A percentile compares a stretch with the other conserved stretches of the same genome.
These are phyloP conservation scores for Trypanosoma avium DNA, from an alignment of 208 protist genomes.

Conservation along the genomic window DNA sequence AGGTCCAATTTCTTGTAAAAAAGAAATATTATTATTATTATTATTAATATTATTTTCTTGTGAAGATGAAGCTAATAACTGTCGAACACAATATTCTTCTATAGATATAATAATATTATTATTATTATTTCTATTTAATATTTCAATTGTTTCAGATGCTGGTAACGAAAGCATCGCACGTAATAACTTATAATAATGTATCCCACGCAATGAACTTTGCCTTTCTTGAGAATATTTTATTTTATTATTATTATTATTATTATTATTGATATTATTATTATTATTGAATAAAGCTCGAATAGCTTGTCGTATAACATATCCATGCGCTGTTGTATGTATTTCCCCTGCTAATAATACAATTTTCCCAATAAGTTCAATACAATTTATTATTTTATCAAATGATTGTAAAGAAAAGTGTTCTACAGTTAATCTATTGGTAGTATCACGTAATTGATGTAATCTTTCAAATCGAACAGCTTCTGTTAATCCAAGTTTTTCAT, in stretches of 20 bases:
- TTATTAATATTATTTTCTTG: too few relatives aligned
- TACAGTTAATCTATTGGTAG: constrained; percentile 12
- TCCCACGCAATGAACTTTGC: neutral
- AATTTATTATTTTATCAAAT: constrained; percentile 1
- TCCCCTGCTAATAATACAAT: constrained; percentile 7
- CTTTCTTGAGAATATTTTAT: neutral
- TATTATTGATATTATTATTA: neutral
- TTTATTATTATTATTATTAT: too few relatives aligned
- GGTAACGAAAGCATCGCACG: constrained; percentile 19
- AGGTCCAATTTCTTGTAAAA: constrained; percentile 19
- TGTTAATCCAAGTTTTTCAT: neutral
- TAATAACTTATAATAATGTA: constrained; percentile 21
- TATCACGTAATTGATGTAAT: constrained; percentile 30
- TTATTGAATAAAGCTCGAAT: constrained; percentile 13
- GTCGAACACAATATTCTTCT: constrained; percentile 61
- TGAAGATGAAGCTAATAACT: too few relatives aligned
- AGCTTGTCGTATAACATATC: constrained; percentile 22
- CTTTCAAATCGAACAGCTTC: constrained; percentile 26
- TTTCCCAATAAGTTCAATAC: constrained; percentile 13
- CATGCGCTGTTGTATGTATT: constrained; percentile 19
- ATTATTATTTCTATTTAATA: neutral
- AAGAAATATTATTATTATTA: neutral
- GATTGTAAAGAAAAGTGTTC: constrained; percentile 15
- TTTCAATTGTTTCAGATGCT: neutral
- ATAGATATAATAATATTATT: constrained; percentile 20